Evolutionary conservation across 352 stramenopile genomes (phyloP).

Genomic region (Pythium brassicae): DNA sequence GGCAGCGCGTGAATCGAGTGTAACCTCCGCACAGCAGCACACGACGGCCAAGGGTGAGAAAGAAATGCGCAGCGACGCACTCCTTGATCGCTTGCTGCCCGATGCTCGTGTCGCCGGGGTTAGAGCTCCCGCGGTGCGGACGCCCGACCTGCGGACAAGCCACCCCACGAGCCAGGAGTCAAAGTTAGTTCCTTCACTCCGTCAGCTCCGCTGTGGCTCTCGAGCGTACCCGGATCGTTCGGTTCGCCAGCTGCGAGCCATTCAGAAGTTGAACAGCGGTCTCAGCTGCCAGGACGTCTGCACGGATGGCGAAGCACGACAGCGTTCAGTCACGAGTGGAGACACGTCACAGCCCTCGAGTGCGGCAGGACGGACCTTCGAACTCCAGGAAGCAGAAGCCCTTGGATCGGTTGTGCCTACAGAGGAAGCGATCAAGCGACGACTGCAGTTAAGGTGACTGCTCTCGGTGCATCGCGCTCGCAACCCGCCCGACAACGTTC

Average conservation of each 20-base stretch:
- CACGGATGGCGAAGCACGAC: not conserved
- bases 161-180: too few species aligned
- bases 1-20: not conserved
- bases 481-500: not conserved
- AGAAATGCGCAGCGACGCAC: conserved; percentile 16
- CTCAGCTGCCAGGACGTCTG: conserved; percentile 72
- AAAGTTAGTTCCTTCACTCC: not conserved
- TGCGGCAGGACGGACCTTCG: conserved; percentile 30
- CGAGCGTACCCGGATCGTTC: conserved; percentile 44
- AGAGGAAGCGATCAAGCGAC: conserved; percentile 5
- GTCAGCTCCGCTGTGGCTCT: not conserved
- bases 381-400: conserved; percentile 83
- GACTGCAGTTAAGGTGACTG: not conserved
- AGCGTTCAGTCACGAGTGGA: too few species aligned
- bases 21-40: not conserved
- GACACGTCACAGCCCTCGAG: too few species aligned
- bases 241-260: conserved; percentile 50
- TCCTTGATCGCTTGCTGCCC: conserved; percentile 76
- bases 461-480: not conserved
- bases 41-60: not conserved
- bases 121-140: conserved; percentile 63
- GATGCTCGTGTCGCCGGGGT: conserved; percentile 56
- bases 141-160: conserved; percentile 49
- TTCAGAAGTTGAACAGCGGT: conserved; percentile 79
- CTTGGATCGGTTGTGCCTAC: conserved; percentile 61